Evolutionary conservation across 495 filamentous ascomycete genomes (phyloP).

Genomic region (Chaetomium cochliodes): DNA sequence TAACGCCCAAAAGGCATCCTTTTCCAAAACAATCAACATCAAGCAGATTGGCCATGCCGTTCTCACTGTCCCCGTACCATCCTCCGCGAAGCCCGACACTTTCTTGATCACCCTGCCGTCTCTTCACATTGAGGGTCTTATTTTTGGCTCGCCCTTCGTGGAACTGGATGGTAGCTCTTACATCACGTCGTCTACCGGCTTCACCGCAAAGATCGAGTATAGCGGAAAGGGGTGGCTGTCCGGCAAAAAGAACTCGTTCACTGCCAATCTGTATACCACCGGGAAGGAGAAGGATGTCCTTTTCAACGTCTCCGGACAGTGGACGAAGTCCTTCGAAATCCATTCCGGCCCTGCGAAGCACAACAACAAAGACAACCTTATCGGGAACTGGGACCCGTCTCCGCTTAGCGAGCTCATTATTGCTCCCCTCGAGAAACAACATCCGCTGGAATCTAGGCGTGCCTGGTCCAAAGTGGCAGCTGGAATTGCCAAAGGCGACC

Average conservation of each 20-base stretch:
- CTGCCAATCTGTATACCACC: constrained; percentile 70
- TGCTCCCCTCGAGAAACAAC: constrained; percentile 75
- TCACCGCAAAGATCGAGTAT: constrained; percentile 90
- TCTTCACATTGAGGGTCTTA: constrained; percentile 90
- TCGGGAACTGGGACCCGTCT: constrained; percentile 68
- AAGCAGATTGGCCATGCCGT: constrained; percentile 97
- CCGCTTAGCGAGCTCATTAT: constrained; percentile 69
- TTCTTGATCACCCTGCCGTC: constrained; percentile 90
- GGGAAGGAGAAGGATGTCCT: constrained; percentile 77
- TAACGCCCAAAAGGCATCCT: constrained; percentile 96
- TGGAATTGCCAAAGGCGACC: constrained; percentile 75
- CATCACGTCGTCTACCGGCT: constrained; percentile 83
- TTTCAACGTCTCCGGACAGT: constrained; percentile 86
- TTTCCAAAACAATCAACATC: constrained; percentile 88
- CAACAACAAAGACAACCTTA: constrained; percentile 44
- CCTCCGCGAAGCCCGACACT: constrained; percentile 56
- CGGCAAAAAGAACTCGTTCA: constrained; percentile 93
- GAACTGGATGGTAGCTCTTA: constrained; percentile 80
- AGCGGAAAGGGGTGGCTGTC: constrained; percentile 88
- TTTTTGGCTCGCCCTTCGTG: constrained; percentile 86
- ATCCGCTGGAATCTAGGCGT: constrained; percentile 79
- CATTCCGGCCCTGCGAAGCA: constrained; percentile 69
- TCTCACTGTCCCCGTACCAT: constrained; percentile 64
- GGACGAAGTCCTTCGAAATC: constrained; percentile 82
- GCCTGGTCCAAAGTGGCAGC: constrained; percentile 85